These are phyloP conservation scores for Comarum palustre DNA, from an alignment of 306 rosid species.

Conservation along the genomic window DNA sequence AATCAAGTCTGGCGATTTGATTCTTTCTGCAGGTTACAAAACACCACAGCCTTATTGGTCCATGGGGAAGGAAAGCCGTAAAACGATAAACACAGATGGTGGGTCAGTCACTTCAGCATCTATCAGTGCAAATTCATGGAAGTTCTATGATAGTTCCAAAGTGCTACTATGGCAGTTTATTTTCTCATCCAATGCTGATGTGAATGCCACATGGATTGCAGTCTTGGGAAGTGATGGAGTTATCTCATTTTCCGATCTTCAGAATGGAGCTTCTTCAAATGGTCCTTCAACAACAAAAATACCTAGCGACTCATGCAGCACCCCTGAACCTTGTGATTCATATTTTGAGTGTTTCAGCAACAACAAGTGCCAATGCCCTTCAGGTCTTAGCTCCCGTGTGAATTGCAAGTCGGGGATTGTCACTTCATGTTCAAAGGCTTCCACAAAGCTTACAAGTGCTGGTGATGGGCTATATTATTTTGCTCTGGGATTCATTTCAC, in stretches of 20 bases:
- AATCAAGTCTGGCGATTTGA: conserved; percentile 61
- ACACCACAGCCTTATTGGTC: conserved; percentile 89
- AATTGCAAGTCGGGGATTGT: conserved; percentile 59
- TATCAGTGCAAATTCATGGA: conserved; percentile 78
- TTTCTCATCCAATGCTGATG: conserved; percentile 32
- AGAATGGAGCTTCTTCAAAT: conserved; percentile 28
- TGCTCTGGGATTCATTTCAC: conserved; percentile 57
- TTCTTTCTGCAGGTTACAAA: conserved; percentile 59
- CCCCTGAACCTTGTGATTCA: conserved; percentile 74
- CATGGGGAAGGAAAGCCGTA: conserved; percentile 59
- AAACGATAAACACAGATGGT: conserved; percentile 41
- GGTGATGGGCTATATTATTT: conserved; percentile 61
- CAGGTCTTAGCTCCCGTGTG: conserved; percentile 50
- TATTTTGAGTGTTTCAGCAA: conserved; percentile 47
- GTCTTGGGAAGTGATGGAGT: conserved; percentile 70
- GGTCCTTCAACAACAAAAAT: conserved; percentile 39
- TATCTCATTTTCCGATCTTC: conserved; percentile 58
- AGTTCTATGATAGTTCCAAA: conserved; percentile 55
- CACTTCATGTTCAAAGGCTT: conserved; percentile 45
- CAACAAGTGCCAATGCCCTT: conserved; percentile 65
- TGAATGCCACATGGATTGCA: conserved; percentile 65
- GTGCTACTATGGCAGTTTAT: conserved; percentile 65
- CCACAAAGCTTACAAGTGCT: conserved; percentile 40
- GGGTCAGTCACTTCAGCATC: conserved; percentile 45
- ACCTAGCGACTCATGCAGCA: conserved; percentile 60